A percentile compares a stretch with the other conserved stretches of the same genome.
These are phyloP conservation scores for Ophiostoma sp. DNA, from an alignment of 2,329 filamentous ascomycete genomes.

Conservation along the genomic window DNA sequence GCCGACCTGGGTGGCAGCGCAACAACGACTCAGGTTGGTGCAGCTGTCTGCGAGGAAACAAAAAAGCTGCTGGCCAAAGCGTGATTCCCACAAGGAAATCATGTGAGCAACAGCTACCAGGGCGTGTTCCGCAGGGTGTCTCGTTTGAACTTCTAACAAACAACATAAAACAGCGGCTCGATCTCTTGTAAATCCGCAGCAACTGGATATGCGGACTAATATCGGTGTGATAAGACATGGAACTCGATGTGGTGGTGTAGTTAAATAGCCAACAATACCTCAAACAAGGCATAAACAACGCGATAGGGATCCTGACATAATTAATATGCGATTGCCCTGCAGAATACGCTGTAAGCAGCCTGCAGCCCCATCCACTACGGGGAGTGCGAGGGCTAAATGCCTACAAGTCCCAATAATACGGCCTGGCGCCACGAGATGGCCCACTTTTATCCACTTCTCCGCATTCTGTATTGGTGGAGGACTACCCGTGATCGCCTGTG, in stretches of 20 bases:
- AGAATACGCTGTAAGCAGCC: neutral
- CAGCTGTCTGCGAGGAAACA: slow-evolving; percentile 24
- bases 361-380: neutral
- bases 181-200: neutral
- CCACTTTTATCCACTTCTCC: slow-evolving; percentile 20
- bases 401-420: neutral
- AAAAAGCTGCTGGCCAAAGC: slow-evolving; percentile 14
- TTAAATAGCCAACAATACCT: neutral
- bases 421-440: neutral
- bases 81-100: too few species aligned
- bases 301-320: slow-evolving; percentile 2
- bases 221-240: neutral
- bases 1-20: slow-evolving; percentile 27
- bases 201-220: neutral
- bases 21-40: slow-evolving; percentile 26
- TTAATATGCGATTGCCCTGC: neutral
- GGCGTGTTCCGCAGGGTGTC: too few species aligned
- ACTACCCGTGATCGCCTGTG: neutral
- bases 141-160: too few species aligned
- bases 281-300: neutral
- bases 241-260: neutral
- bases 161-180: neutral
- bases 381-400: neutral
- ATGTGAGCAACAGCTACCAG: too few species aligned
- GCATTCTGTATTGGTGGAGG: slow-evolving; percentile 15